Percentiles rank a stretch among this genome's conserved stretches.
Conservation (phyloP, 1,139 yeast species). For the Lodderomyces elongisporus region DNA sequence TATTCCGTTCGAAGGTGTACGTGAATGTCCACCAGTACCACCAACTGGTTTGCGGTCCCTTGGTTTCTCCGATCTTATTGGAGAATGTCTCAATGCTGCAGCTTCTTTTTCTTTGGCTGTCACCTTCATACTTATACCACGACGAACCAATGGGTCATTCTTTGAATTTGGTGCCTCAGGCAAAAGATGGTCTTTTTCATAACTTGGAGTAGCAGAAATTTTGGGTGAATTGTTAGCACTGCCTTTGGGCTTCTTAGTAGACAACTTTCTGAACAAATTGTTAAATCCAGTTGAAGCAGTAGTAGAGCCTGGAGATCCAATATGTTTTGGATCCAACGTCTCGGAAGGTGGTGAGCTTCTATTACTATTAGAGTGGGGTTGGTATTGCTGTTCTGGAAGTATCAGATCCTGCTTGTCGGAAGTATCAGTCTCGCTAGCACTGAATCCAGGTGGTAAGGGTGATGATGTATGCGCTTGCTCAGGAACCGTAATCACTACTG, state of each 20-base stretch:
- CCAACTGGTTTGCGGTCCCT: constrained; percentile 4
- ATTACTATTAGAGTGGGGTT: constrained; percentile 33
- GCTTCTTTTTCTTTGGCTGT: constrained; percentile 52
- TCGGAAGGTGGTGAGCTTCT: constrained; percentile 21
- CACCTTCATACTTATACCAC: constrained; percentile 59
- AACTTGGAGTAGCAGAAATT: constrained; percentile 10
- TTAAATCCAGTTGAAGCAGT: constrained; percentile 23
- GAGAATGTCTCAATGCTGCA: constrained; percentile 18
- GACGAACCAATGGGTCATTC: constrained; percentile 50
- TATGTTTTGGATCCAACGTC: constrained; percentile 27
- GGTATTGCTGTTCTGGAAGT: constrained; percentile 34
- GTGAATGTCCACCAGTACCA: constrained; percentile 18
- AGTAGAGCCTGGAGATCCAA: constrained; percentile 10
- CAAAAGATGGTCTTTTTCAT: constrained; percentile 8
- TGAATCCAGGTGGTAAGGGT: constrained; percentile 14
- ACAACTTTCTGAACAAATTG: constrained; percentile 36
- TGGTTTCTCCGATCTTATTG: constrained; percentile 6
- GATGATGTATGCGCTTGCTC: constrained; percentile 70
- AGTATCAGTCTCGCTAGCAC: constrained; percentile 14
- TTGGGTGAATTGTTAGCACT: constrained; percentile 5
- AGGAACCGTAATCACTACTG: constrained; percentile 41
- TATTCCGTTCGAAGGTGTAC: constrained; percentile 29
- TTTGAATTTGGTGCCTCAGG: constrained; percentile 11
- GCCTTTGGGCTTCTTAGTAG: constrained; percentile 28
- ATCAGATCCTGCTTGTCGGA: constrained; percentile 6